Evolutionary conservation across 495 filamentous ascomycete genomes (phyloP).

Genomic region (Lepidopterella palustris): DNA sequence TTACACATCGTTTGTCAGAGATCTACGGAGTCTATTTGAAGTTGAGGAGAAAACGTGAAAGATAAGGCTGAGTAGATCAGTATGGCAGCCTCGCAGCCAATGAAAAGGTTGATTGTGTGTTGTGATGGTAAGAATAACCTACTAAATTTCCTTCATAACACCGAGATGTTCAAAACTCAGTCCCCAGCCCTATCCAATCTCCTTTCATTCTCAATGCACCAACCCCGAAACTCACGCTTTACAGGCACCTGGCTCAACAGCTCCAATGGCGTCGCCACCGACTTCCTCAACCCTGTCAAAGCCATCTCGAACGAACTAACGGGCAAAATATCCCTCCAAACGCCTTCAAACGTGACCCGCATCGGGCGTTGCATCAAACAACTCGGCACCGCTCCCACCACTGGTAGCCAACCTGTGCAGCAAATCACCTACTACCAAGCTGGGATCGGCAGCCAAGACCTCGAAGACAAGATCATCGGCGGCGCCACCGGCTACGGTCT

Average conservation of each 20-base stretch:
- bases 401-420: slow-evolving; percentile 21
- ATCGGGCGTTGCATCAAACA: slow-evolving; percentile 30
- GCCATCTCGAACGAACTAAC: slow-evolving; percentile 7
- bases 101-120: not conserved
- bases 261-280: slow-evolving; percentile 12
- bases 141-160: not conserved
- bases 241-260: slow-evolving; percentile 28
- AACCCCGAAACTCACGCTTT: not conserved
- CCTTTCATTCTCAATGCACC: too few relatives aligned
- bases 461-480: slow-evolving; percentile 23
- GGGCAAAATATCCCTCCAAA: slow-evolving; percentile 17
- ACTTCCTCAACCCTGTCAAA: not conserved
- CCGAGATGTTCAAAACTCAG: too few relatives aligned
- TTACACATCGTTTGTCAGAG: too few relatives aligned
- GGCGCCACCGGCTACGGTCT: not conserved
- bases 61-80: too few relatives aligned
- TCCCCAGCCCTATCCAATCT: too few relatives aligned
- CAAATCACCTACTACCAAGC: slow-evolving; percentile 34
- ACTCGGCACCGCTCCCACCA: slow-evolving; percentile 23
- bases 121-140: not conserved
- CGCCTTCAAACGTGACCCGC: slow-evolving; percentile 32
- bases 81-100: not conserved
- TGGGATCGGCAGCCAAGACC: slow-evolving; percentile 28
- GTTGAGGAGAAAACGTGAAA: too few relatives aligned
- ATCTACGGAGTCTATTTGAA: too few relatives aligned